Percentiles rank a stretch among this genome's conserved stretches.
phyloP scores from a whole-genome alignment of 331 rosid genomes.

The Dryas integrifolia region DNA sequence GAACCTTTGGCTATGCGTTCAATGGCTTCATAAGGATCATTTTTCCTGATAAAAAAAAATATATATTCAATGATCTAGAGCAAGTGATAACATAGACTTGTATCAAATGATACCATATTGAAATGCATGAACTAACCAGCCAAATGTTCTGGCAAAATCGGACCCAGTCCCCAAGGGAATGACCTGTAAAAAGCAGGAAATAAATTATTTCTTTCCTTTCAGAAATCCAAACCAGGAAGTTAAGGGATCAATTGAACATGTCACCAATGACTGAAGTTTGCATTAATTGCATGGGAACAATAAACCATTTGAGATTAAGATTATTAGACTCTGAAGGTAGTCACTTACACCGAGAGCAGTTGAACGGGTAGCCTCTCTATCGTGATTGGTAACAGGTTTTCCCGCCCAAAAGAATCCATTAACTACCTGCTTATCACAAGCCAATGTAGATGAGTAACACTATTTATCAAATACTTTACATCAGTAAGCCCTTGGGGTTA shows the following conservation, averaged over 20 bases:
- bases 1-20: conserved; percentile 79
- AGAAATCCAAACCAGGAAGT: conserved; percentile 23
- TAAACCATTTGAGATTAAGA: conserved; percentile 18
- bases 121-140: conserved; percentile 59
- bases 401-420: conserved; percentile 98
- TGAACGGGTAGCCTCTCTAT: conserved; percentile 50
- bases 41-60: conserved; percentile 56
- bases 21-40: conserved; percentile 77
- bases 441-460: conserved; percentile 8
- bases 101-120: conserved; percentile 18
- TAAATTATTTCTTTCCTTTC: conserved; percentile 17
- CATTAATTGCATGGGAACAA: conserved; percentile 5
- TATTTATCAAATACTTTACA: neutral
- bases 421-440: conserved; percentile 64
- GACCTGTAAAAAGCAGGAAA: conserved; percentile 58
- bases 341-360: conserved; percentile 96
- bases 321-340: conserved; percentile 8
- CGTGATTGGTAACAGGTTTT: conserved; percentile 61
- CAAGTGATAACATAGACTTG: conserved; percentile 1
- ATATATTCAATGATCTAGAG: conserved; percentile 26
- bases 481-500: neutral
- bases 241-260: conserved; percentile 16
- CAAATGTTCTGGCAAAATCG: conserved; percentile 83
- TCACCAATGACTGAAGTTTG: conserved; percentile 19
- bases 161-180: conserved; percentile 96